Percentiles rank a stretch among this genome's conserved stretches.
Conservation (phyloP, 345 rosid species). For the Hypericum androsaemum region DNA sequence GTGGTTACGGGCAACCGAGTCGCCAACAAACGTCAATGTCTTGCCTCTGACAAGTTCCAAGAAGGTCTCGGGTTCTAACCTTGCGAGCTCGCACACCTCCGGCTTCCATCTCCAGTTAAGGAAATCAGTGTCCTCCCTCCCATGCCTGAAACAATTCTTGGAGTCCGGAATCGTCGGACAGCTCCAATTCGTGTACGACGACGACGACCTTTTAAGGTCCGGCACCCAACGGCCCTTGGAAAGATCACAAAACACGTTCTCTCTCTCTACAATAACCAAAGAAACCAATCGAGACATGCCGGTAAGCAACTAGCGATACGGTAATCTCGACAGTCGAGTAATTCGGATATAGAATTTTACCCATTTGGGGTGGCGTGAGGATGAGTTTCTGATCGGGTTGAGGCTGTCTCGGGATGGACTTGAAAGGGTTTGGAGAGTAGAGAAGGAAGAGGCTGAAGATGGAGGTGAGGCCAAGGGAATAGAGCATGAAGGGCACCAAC, state of each 20-base stretch:
- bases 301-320: background rate
- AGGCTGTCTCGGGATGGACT: background rate
- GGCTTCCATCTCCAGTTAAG: constrained; percentile 97
- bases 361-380: background rate
- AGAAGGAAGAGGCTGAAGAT: constrained; percentile 43
- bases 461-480: constrained; percentile 35
- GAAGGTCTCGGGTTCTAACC: constrained; percentile 49
- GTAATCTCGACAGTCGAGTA: background rate
- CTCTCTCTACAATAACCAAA: constrained; percentile 8
- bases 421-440: constrained; percentile 44
- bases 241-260: constrained; percentile 38
- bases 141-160: constrained; percentile 61
- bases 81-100: constrained; percentile 48
- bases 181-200: constrained; percentile 51
- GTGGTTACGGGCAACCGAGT: constrained; percentile 83
- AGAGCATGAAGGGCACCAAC: constrained; percentile 34
- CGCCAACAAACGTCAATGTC: constrained; percentile 72
- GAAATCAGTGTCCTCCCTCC: constrained; percentile 54
- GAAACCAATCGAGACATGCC: background rate
- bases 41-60: constrained; percentile 49
- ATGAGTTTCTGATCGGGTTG: background rate
- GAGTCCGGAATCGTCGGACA: constrained; percentile 65
- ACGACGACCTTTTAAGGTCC: constrained; percentile 35
- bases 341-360: background rate
- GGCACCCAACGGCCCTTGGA: constrained; percentile 60